Percentiles rank a stretch among this genome's conserved stretches.
Evolutionary conservation across 306 rosid species (phyloP).

Genomic region (Myrica gale): DNA sequence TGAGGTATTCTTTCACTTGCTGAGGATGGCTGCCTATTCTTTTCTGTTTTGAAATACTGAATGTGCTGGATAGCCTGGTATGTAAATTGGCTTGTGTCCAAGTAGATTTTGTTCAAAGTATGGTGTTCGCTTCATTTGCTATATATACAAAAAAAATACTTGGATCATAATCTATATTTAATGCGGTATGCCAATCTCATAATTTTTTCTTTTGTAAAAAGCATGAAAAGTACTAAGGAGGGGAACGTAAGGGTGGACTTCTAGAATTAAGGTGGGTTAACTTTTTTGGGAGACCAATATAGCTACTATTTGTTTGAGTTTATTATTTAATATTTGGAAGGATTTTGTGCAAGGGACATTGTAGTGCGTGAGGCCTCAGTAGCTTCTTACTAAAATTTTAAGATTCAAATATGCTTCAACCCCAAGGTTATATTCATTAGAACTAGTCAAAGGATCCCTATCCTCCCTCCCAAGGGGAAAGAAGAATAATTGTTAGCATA

Average conservation of each 20-base stretch:
- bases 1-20: slow-evolving; percentile 41
- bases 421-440: not conserved
- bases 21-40: slow-evolving; percentile 9
- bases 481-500: not conserved
- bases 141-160: not conserved
- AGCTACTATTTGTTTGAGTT: not conserved
- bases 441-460: not conserved
- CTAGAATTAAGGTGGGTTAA: not conserved
- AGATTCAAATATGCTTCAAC: not conserved
- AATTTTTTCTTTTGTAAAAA: too few species aligned
- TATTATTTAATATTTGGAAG: too few species aligned
- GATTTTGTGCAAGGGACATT: not conserved
- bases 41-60: not conserved
- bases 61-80: not conserved
- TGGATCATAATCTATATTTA: not conserved
- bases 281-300: not conserved
- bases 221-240: too few species aligned
- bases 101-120: not conserved
- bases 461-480: not conserved
- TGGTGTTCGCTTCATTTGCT: not conserved
- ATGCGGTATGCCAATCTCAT: not conserved
- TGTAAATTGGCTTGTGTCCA: not conserved
- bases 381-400: not conserved
- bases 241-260: too few species aligned
- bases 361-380: not conserved